These are phyloP conservation scores for Ganoderma multipileum DNA, from an alignment of 1,284 basidiomycete species.

Conservation along the genomic window DNA sequence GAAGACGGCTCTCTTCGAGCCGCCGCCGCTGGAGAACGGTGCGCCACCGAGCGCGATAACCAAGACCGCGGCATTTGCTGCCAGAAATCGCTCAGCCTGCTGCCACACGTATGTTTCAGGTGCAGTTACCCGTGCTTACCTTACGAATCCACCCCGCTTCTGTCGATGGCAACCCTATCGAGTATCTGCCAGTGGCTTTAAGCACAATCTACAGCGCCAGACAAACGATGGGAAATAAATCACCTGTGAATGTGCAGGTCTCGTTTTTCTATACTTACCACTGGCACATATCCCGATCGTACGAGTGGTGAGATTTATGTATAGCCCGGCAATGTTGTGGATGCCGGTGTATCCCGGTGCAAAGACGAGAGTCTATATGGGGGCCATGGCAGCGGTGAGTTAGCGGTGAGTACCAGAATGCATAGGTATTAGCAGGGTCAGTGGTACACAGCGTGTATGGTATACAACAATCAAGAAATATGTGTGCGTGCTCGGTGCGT, in stretches of 20 bases:
- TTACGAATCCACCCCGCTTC: neutral
- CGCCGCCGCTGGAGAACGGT: neutral
- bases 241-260: neutral
- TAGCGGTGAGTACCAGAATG: neutral
- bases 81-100: neutral
- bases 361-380: neutral
- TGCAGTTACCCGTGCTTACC: neutral
- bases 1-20: neutral
- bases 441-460: neutral
- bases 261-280: neutral
- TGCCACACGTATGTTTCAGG: neutral
- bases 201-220: neutral
- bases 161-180: neutral
- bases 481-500: neutral
- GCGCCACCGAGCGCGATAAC: slow-evolving; percentile 2
- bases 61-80: neutral
- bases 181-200: too few relatives aligned
- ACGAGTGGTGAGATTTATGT: too few relatives aligned
- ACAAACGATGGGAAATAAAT: neutral
- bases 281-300: too few relatives aligned
- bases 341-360: neutral
- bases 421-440: neutral
- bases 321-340: neutral
- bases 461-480: neutral
- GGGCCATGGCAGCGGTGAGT: neutral